These are phyloP conservation scores for Microdochium trichocladiopsis DNA, from an alignment of 2,329 filamentous ascomycete genomes.

Conservation along the genomic window DNA sequence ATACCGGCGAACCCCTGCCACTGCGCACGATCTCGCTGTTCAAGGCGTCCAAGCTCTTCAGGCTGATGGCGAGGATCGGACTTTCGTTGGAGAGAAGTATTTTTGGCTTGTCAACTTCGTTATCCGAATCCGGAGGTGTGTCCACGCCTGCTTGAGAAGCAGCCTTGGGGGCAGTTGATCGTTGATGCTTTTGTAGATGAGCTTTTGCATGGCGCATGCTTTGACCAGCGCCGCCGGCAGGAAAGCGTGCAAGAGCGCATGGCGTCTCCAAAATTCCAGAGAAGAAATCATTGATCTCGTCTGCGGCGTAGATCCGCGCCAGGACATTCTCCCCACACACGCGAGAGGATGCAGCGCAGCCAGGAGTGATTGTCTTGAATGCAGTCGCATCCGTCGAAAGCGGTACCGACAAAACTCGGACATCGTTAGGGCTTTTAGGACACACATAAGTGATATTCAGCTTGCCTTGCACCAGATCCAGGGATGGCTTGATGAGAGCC, in stretches of 20 bases:
- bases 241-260: conserved; percentile 80
- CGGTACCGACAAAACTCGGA: conserved; percentile 43
- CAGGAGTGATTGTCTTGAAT: conserved; percentile 33
- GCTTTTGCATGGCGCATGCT: conserved; percentile 65
- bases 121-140: conserved; percentile 51
- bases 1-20: conserved; percentile 54
- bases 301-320: conserved; percentile 62
- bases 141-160: conserved; percentile 25
- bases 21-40: conserved; percentile 63
- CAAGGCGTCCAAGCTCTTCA: conserved; percentile 69
- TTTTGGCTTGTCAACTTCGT: conserved; percentile 37
- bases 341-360: conserved; percentile 45
- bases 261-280: conserved; percentile 66
- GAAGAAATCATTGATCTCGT: conserved; percentile 68
- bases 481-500: conserved; percentile 68
- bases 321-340: conserved; percentile 79
- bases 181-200: conserved; percentile 56
- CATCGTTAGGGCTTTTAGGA: conserved; percentile 5
- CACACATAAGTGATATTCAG: conserved; percentile 53
- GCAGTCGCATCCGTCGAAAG: conserved; percentile 60
- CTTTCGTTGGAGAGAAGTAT: conserved; percentile 90
- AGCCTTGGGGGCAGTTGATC: not conserved
- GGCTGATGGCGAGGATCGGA: conserved; percentile 79
- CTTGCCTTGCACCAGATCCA: conserved; percentile 64
- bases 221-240: conserved; percentile 53